A percentile compares a stretch with the other conserved stretches of the same genome.
Evolutionary conservation across 257 asterid species (phyloP).

Genomic region (Scutellaria minor): DNA sequence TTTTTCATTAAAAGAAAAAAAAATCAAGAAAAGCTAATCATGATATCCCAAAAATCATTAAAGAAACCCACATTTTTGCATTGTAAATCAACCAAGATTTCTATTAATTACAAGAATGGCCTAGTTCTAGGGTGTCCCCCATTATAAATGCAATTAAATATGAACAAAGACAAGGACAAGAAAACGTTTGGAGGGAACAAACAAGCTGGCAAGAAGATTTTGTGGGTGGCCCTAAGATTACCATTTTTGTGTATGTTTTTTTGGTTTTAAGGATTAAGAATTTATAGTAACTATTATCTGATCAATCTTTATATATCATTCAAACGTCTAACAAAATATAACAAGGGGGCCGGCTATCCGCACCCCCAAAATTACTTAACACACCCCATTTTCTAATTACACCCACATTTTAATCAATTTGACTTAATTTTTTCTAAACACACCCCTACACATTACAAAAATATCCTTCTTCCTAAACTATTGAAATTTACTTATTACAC

Average conservation of each 20-base stretch:
- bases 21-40: too few relatives aligned
- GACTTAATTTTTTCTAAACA: too few relatives aligned
- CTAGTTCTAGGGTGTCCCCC: not conserved
- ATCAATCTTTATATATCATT: not conserved
- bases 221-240: slow-evolving; percentile 44
- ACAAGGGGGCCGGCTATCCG: too few relatives aligned
- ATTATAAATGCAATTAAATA: slow-evolving; percentile 15
- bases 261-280: not conserved
- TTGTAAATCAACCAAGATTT: not conserved
- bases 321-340: too few relatives aligned
- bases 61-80: not conserved
- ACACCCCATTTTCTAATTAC: too few relatives aligned
- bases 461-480: too few relatives aligned
- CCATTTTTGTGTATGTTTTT: slow-evolving; percentile 21
- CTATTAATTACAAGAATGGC: not conserved
- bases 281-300: not conserved
- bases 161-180: slow-evolving; percentile 39
- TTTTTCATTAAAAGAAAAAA: too few relatives aligned
- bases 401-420: too few relatives aligned
- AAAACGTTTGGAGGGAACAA: slow-evolving; percentile 25
- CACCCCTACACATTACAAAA: too few relatives aligned
- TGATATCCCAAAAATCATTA: not conserved
- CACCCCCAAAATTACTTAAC: too few relatives aligned
- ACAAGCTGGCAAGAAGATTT: slow-evolving; percentile 48
- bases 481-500: too few relatives aligned